A percentile compares a stretch with the other conserved stretches of the same genome.
Evolutionary conservation across 2,329 filamentous ascomycete species (phyloP).

Genomic region (Aspergillus unguis): DNA sequence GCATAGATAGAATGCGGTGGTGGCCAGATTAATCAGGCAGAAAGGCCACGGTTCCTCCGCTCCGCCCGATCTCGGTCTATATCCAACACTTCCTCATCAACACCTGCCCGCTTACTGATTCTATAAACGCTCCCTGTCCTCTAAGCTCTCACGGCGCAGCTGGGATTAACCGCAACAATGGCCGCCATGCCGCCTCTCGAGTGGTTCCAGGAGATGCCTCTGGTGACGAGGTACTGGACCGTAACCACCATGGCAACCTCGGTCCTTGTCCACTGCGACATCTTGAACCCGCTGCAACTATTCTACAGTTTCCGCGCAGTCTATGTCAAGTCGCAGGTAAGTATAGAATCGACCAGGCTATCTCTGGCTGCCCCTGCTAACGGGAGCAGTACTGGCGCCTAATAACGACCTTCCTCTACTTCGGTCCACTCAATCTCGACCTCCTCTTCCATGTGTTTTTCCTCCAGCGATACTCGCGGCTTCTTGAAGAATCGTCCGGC

Average conservation of each 20-base stretch:
- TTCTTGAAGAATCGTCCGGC: constrained; percentile 92
- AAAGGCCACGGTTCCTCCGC: too few species aligned
- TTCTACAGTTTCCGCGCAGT: constrained; percentile 96
- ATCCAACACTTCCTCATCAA: too few species aligned
- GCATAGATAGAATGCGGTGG: too few species aligned
- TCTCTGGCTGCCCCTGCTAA: constrained; percentile 5
- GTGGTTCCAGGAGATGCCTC: constrained; percentile 99
- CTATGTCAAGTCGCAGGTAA: constrained; percentile 85
- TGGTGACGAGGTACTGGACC: constrained; percentile 96
- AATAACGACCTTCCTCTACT: constrained; percentile 95
- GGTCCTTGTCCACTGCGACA: constrained; percentile 85
- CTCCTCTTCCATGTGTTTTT: constrained; percentile 98
- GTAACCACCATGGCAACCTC: constrained; percentile 85
- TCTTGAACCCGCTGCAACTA: constrained; percentile 88
- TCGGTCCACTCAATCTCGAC: constrained; percentile 89
- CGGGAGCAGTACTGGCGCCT: constrained; percentile 82
- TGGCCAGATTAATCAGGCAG: too few species aligned
- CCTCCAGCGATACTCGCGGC: constrained; percentile 89
- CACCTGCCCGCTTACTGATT: too few species aligned
- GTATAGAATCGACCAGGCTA: constrained; percentile 23
- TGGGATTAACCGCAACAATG: too few species aligned
- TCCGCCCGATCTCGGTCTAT: too few species aligned
- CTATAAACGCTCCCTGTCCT: too few species aligned
- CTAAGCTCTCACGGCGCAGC: too few species aligned
- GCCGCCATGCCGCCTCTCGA: too few species aligned